Percentiles rank a stretch among this genome's conserved stretches.
Evolutionary conservation across 2,329 filamentous ascomycete species (phyloP).

Genomic region (Camillea tinctor): DNA sequence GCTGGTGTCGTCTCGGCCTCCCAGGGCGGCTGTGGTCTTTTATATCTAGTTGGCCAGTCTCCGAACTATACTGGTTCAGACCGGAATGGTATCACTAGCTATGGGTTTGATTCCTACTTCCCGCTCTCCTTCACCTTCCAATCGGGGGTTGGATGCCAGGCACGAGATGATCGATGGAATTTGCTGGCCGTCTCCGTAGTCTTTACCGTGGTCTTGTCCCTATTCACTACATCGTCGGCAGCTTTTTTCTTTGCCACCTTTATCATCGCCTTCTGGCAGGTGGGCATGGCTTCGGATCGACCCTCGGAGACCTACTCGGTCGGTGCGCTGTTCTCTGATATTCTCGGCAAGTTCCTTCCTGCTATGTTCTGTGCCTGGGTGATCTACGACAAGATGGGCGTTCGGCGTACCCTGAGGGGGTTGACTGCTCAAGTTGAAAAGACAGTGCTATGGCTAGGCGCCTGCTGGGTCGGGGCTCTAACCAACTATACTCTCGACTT

Average conservation of each 20-base stretch:
- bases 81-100: conserved; percentile 72
- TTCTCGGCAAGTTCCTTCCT: conserved; percentile 80
- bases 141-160: conserved; percentile 61
- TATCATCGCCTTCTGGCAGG: conserved; percentile 80
- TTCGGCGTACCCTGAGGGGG: conserved; percentile 67
- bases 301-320: conserved; percentile 64
- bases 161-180: conserved; percentile 79
- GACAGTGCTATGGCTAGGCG: conserved; percentile 84
- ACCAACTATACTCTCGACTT: conserved; percentile 95
- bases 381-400: conserved; percentile 79
- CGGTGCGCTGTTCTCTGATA: conserved; percentile 70
- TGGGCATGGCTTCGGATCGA: conserved; percentile 85
- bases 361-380: conserved; percentile 86
- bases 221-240: conserved; percentile 76
- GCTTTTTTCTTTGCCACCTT: conserved; percentile 87
- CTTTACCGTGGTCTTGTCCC: conserved; percentile 73
- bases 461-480: conserved; percentile 85
- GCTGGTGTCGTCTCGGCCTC: conserved; percentile 72
- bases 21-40: conserved; percentile 78
- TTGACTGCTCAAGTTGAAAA: conserved; percentile 86
- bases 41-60: conserved; percentile 69
- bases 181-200: conserved; percentile 77
- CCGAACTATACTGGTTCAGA: conserved; percentile 62
- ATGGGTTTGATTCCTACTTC: conserved; percentile 83
- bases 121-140: conserved; percentile 83